Conservation (phyloP, 1,139 yeast genomes). For the Pichia sp. region DNA sequence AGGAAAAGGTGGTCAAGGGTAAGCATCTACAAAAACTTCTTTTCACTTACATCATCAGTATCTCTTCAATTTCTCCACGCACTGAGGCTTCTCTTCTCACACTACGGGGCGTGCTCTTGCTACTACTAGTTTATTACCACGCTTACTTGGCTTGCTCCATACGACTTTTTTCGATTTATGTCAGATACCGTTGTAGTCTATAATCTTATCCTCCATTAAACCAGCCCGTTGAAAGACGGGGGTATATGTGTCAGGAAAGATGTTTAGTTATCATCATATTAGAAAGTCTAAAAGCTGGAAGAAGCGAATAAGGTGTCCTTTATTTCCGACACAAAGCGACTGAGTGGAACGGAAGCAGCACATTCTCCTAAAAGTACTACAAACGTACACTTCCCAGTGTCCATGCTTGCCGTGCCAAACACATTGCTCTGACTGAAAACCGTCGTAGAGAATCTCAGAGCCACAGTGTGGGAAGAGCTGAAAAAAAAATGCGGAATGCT, state of each 20-base stretch:
- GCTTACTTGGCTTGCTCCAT: no score
- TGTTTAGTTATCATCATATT: conserved; percentile 14
- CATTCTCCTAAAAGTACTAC: background rate
- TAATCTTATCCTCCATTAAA: conserved; percentile 33
- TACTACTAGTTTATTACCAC: no score
- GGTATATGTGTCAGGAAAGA: conserved; percentile 21
- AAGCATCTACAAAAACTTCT: background rate
- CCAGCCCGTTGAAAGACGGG: conserved; percentile 23
- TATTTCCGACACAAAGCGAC: background rate
- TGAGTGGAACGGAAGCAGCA: background rate
- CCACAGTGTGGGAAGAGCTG: background rate
- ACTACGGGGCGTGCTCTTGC: background rate
- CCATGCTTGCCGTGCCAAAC: background rate
- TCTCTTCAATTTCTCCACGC: background rate
- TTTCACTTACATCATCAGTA: background rate
- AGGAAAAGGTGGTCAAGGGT: background rate
- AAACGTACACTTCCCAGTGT: background rate
- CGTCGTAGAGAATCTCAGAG: background rate
- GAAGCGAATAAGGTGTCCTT: background rate
- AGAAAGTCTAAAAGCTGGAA: background rate
- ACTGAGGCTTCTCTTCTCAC: background rate
- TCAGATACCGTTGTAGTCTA: conserved; percentile 99
- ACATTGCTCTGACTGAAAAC: no score
- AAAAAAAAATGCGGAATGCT: background rate
- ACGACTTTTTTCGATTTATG: conserved; percentile 9